A percentile compares a stretch with the other conserved stretches of the same genome.
phyloP scores from a whole-genome alignment of 2,329 filamentous ascomycete genomes.

The Periglandula ipomoeae region DNA sequence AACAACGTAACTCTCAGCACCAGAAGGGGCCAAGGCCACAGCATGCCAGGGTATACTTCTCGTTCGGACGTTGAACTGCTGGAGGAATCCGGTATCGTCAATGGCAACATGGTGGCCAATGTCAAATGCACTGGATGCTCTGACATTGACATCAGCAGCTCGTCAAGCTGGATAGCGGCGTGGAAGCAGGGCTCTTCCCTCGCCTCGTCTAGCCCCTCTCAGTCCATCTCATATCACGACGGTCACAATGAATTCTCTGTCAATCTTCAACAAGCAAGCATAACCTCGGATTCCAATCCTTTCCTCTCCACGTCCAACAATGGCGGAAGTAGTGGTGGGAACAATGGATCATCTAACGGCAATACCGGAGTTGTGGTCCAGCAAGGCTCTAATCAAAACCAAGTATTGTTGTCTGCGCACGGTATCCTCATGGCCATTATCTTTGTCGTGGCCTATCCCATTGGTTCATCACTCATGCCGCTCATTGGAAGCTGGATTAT shows the following conservation, averaged over 20 bases:
- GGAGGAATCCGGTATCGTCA: conserved; percentile 46
- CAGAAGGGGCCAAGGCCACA: conserved; percentile 38
- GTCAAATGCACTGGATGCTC: conserved; percentile 45
- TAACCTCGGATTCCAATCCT: conserved; percentile 42
- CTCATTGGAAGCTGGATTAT: conserved; percentile 46
- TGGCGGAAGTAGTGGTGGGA: conserved; percentile 1
- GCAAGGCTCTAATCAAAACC: conserved; percentile 9
- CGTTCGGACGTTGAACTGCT: conserved; percentile 42
- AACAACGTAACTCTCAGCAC: conserved; percentile 54
- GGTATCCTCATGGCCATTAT: conserved; percentile 53
- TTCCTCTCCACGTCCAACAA: conserved; percentile 25
- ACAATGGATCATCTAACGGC: not conserved
- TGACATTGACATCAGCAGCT: conserved; percentile 31
- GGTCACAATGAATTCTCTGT: conserved; percentile 33
- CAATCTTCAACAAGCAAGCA: conserved; percentile 37
- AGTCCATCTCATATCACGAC: conserved; percentile 38
- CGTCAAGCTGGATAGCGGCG: conserved; percentile 42
- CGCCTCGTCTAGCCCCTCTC: conserved; percentile 29
- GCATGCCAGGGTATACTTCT: conserved; percentile 35
- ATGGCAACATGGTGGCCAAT: conserved; percentile 50
- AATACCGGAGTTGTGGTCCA: not conserved
- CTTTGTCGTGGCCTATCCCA: conserved; percentile 50
- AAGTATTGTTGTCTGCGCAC: conserved; percentile 33
- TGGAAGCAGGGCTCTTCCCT: conserved; percentile 40
- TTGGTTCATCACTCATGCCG: conserved; percentile 53